Percentiles rank a stretch among this genome's conserved stretches.
Evolutionary conservation across 306 rosid species (phyloP).

Genomic region (Quercus wislizeni): DNA sequence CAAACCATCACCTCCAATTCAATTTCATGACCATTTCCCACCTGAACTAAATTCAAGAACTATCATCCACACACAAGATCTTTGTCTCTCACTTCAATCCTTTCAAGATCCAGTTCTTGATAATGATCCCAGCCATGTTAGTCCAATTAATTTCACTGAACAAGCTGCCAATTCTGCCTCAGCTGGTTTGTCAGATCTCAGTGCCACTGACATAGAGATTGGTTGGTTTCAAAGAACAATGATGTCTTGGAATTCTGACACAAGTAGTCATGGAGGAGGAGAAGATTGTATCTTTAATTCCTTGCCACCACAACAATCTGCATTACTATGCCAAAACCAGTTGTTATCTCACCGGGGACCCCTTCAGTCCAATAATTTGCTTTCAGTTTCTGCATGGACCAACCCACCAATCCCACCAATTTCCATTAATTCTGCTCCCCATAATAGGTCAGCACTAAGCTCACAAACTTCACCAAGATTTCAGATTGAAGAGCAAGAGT

Average conservation of each 20-base stretch:
- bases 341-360: constrained; percentile 89
- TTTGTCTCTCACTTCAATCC: constrained; percentile 77
- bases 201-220: constrained; percentile 42
- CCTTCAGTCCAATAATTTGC: constrained; percentile 98
- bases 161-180: constrained; percentile 35
- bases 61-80: constrained; percentile 58
- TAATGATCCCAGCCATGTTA: constrained; percentile 3
- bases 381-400: constrained; percentile 71
- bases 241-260: constrained; percentile 40
- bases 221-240: constrained; percentile 46
- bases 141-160: constrained; percentile 16
- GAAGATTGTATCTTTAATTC: constrained; percentile 46
- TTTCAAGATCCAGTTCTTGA: constrained; percentile 55
- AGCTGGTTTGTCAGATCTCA: constrained; percentile 55
- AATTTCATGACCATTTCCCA: constrained; percentile 46
- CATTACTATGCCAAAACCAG: constrained; percentile 48
- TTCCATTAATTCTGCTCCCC: constrained; percentile 24
- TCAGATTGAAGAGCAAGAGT: constrained; percentile 7
- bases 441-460: constrained; percentile 5
- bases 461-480: constrained; percentile 32
- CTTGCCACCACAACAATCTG: constrained; percentile 29
- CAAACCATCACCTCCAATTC: constrained; percentile 15
- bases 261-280: constrained; percentile 22
- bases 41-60: constrained; percentile 35
- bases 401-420: constrained; percentile 49